These are phyloP conservation scores for Calvatia gigantea DNA, from an alignment of 768 basidiomycete genomes.

Conservation along the genomic window DNA sequence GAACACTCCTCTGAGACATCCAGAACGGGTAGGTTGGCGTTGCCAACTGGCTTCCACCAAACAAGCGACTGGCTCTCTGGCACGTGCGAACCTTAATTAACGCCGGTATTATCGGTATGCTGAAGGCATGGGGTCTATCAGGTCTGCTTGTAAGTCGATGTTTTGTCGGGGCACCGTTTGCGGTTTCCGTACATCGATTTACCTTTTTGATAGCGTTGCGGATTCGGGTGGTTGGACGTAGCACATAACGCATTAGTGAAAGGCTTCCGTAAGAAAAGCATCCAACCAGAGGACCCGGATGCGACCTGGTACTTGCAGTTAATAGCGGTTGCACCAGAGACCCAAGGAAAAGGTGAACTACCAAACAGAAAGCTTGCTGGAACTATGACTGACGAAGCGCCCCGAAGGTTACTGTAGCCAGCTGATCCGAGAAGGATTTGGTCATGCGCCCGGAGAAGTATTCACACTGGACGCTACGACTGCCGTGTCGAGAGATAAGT, in stretches of 20 bases:
- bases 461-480: conserved; percentile 28
- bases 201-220: conserved; percentile 16
- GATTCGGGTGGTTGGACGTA: conserved; percentile 19
- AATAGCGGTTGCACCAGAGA: conserved; percentile 23
- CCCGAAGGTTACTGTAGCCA: conserved; percentile 24
- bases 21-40: conserved; percentile 21
- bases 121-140: conserved; percentile 19
- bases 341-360: conserved; percentile 25
- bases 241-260: conserved; percentile 17
- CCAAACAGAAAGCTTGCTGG: background rate
- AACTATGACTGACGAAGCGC: background rate
- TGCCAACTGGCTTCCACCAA: conserved; percentile 26
- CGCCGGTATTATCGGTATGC: conserved; percentile 17
- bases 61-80: conserved; percentile 21
- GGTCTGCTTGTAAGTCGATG: conserved; percentile 18
- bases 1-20: conserved; percentile 10
- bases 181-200: background rate
- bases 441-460: conserved; percentile 18
- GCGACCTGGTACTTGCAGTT: conserved; percentile 28
- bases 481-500: conserved; percentile 24
- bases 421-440: conserved; percentile 25
- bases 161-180: background rate
- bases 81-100: conserved; percentile 17
- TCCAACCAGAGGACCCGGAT: conserved; percentile 18
- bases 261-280: conserved; percentile 17